phyloP scores from a whole-genome alignment of 345 rosid species.

The Isatis tinctoria region DNA sequence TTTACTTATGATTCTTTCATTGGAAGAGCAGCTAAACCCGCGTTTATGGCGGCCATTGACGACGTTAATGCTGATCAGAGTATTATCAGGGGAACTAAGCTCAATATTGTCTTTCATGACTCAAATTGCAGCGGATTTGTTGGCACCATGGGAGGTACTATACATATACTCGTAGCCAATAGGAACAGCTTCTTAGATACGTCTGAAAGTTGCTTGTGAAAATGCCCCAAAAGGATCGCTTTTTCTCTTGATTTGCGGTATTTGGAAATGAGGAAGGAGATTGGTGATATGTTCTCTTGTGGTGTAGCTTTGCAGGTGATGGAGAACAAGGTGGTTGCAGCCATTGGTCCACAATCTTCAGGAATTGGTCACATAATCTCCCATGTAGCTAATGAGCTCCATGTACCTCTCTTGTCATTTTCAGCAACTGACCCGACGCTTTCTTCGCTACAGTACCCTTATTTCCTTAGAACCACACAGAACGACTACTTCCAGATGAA shows the following conservation, averaged over 20 bases:
- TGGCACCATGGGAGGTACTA: conserved; percentile 80
- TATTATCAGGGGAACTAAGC: conserved; percentile 47
- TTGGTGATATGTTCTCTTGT: conserved; percentile 32
- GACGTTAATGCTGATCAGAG: conserved; percentile 65
- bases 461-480: conserved; percentile 60
- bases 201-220: conserved; percentile 2
- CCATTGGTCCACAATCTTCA: conserved; percentile 93
- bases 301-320: conserved; percentile 87
- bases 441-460: conserved; percentile 51
- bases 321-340: conserved; percentile 62
- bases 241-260: neutral
- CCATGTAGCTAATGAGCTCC: conserved; percentile 67
- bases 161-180: neutral
- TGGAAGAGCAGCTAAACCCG: conserved; percentile 66
- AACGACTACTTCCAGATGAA: conserved; percentile 76
- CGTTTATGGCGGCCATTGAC: conserved; percentile 57
- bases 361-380: conserved; percentile 86
- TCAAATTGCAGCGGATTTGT: conserved; percentile 85
- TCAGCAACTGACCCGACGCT: conserved; percentile 75
- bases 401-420: conserved; percentile 60
- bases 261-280: conserved; percentile 14
- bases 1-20: conserved; percentile 69
- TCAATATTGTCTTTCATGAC: conserved; percentile 47
- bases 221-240: neutral
- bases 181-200: neutral